These are phyloP conservation scores for Ustilago lituana DNA, from an alignment of 1,284 basidiomycete species.

Conservation along the genomic window DNA sequence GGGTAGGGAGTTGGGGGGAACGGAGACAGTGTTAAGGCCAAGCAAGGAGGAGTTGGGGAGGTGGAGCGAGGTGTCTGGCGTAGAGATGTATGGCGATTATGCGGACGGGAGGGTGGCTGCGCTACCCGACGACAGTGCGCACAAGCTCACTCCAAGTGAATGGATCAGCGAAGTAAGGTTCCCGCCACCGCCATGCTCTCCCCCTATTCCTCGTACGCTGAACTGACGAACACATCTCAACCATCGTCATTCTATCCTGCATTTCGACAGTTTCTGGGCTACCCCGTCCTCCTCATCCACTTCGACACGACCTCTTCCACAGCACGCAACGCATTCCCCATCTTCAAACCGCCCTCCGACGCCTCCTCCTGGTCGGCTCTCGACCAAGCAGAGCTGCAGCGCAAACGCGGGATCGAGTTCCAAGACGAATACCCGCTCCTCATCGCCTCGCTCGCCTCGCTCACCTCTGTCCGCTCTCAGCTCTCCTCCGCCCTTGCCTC, in stretches of 20 bases:
- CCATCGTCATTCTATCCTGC: too few relatives aligned
- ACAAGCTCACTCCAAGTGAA: slow-evolving; percentile 26
- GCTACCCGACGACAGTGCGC: neutral
- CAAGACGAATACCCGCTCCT: slow-evolving; percentile 59
- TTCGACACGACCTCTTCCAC: slow-evolving; percentile 43
- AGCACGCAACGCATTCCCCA: slow-evolving; percentile 41
- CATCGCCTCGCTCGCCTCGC: slow-evolving; percentile 43
- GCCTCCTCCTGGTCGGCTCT: neutral
- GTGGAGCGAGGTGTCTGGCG: slow-evolving; percentile 24
- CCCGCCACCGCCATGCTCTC: slow-evolving; percentile 14
- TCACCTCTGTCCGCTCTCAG: slow-evolving; percentile 32
- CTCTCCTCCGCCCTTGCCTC: slow-evolving; percentile 18
- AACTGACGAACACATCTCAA: too few relatives aligned
- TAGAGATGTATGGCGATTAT: slow-evolving; percentile 54
- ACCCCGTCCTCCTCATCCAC: slow-evolving; percentile 47
- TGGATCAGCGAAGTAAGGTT: slow-evolving; percentile 37
- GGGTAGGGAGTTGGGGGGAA: slow-evolving; percentile 8
- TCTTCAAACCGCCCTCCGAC: slow-evolving; percentile 51
- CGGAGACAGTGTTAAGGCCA: slow-evolving; percentile 29
- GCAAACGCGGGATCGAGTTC: slow-evolving; percentile 49
- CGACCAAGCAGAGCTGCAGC: slow-evolving; percentile 24
- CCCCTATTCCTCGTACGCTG: neutral
- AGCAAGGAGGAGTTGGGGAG: neutral
- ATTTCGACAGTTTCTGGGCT: slow-evolving; percentile 54
- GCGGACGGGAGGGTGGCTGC: slow-evolving; percentile 46